Conservation (phyloP, 2,329 filamentous ascomycete species). For the Penicillium sp. region DNA sequence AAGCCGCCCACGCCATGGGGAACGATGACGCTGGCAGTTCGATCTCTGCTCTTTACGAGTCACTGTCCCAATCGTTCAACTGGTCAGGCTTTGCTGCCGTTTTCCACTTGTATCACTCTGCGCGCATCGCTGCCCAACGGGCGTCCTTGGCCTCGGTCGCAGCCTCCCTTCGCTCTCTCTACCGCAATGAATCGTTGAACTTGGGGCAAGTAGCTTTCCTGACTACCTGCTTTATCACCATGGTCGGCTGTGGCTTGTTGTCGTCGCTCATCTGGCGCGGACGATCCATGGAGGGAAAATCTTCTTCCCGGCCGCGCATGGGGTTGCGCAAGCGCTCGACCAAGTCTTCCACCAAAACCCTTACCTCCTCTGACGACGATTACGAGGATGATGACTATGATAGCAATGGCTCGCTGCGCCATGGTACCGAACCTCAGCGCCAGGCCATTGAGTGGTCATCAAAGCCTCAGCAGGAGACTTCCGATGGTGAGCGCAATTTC, state of each 20-base stretch:
- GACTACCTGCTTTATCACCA: constrained; percentile 36
- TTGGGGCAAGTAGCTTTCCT: constrained; percentile 35
- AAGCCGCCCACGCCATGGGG: constrained; percentile 21
- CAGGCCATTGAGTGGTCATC: constrained; percentile 25
- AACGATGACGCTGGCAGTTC: constrained; percentile 11
- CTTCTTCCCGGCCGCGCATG: constrained; percentile 9
- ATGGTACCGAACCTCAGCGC: constrained; percentile 26
- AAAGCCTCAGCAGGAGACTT: constrained; percentile 31
- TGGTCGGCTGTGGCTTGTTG: constrained; percentile 41
- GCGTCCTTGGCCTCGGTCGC: constrained; percentile 20
- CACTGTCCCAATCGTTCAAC: constrained; percentile 11
- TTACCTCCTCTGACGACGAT: constrained; percentile 42
- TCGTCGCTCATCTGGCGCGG: constrained; percentile 32
- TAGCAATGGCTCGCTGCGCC: constrained; percentile 35
- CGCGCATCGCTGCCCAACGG: constrained; percentile 23
- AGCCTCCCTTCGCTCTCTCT: constrained; percentile 23
- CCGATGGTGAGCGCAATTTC: constrained; percentile 30
- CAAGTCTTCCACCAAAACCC: constrained; percentile 31
- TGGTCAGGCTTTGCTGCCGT: constrained; percentile 15
- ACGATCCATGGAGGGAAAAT: constrained; percentile 10
- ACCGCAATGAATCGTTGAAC: constrained; percentile 33
- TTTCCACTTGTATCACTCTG: constrained; percentile 25
- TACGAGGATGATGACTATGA: constrained; percentile 41
- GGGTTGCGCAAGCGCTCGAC: constrained; percentile 21
- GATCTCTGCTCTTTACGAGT: constrained; percentile 17